Percentiles rank a stretch among this genome's conserved stretches.
Evolutionary conservation across 371 early-diverging fungal genomes (phyloP).

Genomic region (Blakeslea trispora): DNA sequence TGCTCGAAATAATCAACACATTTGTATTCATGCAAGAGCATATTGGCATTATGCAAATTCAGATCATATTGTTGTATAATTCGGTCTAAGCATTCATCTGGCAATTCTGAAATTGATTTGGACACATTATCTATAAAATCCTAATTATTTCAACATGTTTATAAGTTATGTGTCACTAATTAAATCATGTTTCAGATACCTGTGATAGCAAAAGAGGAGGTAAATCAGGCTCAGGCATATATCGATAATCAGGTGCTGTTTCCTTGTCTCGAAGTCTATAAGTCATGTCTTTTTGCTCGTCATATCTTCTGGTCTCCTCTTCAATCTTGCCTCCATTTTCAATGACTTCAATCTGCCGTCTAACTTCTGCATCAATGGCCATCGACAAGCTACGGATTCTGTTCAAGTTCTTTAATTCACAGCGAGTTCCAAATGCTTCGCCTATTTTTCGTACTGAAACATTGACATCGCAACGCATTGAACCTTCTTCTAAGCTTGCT

Average conservation of each 20-base stretch:
- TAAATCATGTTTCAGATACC: constrained; percentile 18
- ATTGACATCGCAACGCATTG: constrained; percentile 91
- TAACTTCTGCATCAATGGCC: constrained; percentile 82
- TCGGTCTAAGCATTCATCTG: constrained; percentile 64
- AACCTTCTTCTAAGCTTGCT: constrained; percentile 89
- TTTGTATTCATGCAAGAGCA: constrained; percentile 73
- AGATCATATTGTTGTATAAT: constrained; percentile 66
- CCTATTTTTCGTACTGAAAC: constrained; percentile 69
- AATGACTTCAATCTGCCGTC: constrained; percentile 68
- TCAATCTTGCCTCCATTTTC: constrained; percentile 51
- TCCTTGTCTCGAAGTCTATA: constrained; percentile 80
- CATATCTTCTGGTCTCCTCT: constrained; percentile 84
- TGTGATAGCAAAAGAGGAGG: constrained; percentile 60
- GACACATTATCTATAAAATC: constrained; percentile 52
- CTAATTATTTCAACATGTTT: constrained; percentile 20
- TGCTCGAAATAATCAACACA: constrained; percentile 76
- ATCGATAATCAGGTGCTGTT: constrained; percentile 83
- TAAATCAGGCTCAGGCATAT: constrained; percentile 92
- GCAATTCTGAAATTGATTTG: constrained; percentile 67
- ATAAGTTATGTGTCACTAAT: not conserved
- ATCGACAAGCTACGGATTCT: constrained; percentile 71
- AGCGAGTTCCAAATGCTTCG: constrained; percentile 64
- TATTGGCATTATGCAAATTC: constrained; percentile 55
- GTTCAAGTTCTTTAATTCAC: constrained; percentile 91
- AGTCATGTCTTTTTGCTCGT: constrained; percentile 64